These are phyloP conservation scores for Moesziomyces sp. DNA, from an alignment of 1,284 basidiomycete genomes.

Conservation along the genomic window DNA sequence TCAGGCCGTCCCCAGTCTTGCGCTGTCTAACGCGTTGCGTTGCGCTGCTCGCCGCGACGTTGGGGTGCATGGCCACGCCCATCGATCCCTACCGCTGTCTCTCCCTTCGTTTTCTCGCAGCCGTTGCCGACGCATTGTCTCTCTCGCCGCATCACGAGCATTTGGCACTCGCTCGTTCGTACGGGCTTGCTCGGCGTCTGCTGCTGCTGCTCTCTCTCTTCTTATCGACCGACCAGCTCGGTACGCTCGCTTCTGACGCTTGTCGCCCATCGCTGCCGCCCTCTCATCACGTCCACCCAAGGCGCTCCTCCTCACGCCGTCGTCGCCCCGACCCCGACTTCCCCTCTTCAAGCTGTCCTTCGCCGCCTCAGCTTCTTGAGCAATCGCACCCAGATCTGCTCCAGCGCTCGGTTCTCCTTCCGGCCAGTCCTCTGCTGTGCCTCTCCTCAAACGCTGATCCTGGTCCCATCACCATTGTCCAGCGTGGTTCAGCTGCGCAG, in stretches of 20 bases:
- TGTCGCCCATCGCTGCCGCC: too few species aligned
- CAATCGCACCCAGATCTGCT: neutral
- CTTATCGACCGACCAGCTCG: neutral
- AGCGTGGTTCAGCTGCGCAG: neutral
- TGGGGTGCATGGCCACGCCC: neutral
- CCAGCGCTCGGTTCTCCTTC: neutral
- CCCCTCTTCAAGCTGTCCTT: neutral
- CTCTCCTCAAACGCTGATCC: too few species aligned
- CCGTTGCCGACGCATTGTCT: too few species aligned
- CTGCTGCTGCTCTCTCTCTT: neutral
- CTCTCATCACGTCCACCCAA: neutral
- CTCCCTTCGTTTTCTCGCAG: neutral
- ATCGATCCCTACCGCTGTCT: neutral
- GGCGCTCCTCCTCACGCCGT: neutral
- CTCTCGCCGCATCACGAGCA: too few species aligned
- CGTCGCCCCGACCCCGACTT: neutral
- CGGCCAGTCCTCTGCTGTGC: neutral
- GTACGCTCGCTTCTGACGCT: constrained; percentile 3
- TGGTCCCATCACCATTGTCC: too few species aligned
- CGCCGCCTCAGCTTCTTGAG: neutral
- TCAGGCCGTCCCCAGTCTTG: too few species aligned
- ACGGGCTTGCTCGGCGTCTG: neutral
- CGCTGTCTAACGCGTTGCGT: neutral
- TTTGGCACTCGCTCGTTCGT: too few species aligned
- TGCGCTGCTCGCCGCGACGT: neutral